Evolutionary conservation across 352 stramenopile genomes (phyloP), one percentile per base, ranked within the genome.

Genomic region (Aphanomyces cochlioides): DNA sequence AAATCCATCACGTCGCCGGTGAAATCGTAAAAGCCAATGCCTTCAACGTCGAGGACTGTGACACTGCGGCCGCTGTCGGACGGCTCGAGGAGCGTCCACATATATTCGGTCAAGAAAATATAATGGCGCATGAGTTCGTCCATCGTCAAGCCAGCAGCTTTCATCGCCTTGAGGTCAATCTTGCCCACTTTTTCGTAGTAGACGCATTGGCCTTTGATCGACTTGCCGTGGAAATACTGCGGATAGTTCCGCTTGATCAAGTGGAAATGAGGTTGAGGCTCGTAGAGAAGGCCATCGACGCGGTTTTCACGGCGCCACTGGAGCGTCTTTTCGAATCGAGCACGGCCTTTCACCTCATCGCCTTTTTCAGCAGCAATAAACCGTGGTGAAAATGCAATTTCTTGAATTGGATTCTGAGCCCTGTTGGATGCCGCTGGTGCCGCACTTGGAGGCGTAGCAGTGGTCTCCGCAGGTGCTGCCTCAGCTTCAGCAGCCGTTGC

Each of bases 191-290:
- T 84, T 58, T 95, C 87, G 50, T 93, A 95, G 77, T 96, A 96
- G 38, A 95, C 82, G 39, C 68, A 74, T 28, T 63, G 38, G 59
- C 59, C 58, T n/a, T 80, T 85, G 48, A 89, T 92, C 53, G 87
- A 91, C 21, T 82, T 82, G 6, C 89, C 89, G 69, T 95, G 90
- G 56, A 96, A 96, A 72, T 88, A 97, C 72, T 97, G 90, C 13
- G 90, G 90, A 57, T 97, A 97, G 66, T 95, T 93, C 72, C 90
- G 85, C 77, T 97, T 97, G 82, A 97, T 96, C 5, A 79, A 83
- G 34, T 90, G 80, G 69, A 96, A 97, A 19, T 83, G 88, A 34
- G 75, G 82, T 56, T 96, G 86, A 12, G 87, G 78, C 48, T 79
- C 83, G 47, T 94, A 77, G 56, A 97, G 82, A 39, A 97, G 96